A percentile compares a stretch with the other conserved stretches of the same genome.
These are phyloP conservation scores for Agarophyton chilense DNA, from an alignment of 23 red algal species.

Conservation along the genomic window DNA sequence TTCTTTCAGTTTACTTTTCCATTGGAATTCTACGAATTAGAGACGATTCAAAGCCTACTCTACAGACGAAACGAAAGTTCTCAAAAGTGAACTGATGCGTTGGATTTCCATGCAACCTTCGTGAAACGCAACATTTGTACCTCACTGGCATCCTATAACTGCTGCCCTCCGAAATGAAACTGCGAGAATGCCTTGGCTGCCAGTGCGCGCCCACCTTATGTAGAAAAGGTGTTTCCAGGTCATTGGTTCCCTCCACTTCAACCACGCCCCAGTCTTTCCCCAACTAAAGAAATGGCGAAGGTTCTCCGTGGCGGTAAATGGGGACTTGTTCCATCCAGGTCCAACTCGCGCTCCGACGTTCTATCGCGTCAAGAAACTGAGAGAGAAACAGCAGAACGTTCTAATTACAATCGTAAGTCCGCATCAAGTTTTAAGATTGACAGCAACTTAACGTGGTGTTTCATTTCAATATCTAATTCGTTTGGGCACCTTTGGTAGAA, in stretches of 20 bases:
- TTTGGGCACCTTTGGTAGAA: background rate
- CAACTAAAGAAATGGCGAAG: conserved; percentile 14
- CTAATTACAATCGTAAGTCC: background rate
- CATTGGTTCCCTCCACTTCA: background rate
- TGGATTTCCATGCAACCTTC: too few species aligned
- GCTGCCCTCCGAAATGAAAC: too few species aligned
- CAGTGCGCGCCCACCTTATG: too few species aligned
- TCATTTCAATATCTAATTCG: background rate
- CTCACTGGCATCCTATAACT: too few species aligned
- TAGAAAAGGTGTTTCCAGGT: background rate
- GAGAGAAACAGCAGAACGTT: background rate
- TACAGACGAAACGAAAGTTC: too few species aligned
- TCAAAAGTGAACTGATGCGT: too few species aligned
- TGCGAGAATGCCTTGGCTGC: too few species aligned
- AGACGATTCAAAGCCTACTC: too few species aligned
- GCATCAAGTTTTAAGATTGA: background rate
- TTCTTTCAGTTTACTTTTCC: too few species aligned
- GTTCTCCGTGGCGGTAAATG: conserved; percentile 70
- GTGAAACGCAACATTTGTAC: too few species aligned
- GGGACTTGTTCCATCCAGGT: conserved; percentile 15
- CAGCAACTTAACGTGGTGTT: too few species aligned
- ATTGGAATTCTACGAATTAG: too few species aligned
- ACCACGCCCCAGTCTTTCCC: background rate
- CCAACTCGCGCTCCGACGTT: conserved; percentile 1
- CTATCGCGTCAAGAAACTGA: background rate